Conservation (phyloP, 345 rosid species). For the Citrus cavaleriei region DNA sequence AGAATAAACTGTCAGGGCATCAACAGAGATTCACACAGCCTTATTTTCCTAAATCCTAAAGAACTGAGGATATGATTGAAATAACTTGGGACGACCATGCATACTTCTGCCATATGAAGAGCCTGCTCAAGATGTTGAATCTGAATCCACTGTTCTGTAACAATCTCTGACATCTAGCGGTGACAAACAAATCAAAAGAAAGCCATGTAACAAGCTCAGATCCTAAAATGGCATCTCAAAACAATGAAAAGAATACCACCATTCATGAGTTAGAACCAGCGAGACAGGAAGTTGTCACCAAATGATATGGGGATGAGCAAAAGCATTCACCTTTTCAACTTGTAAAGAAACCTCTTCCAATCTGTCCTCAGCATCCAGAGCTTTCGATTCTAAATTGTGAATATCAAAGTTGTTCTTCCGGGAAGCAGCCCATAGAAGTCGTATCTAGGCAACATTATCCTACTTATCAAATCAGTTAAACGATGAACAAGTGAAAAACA, state of each 20-base stretch:
- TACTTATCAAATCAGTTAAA: conserved; percentile 31
- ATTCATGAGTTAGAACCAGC: not conserved
- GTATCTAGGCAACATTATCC: conserved; percentile 49
- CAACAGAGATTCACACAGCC: not conserved
- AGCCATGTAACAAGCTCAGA: not conserved
- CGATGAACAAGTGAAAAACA: not conserved
- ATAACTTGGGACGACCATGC: conserved; percentile 4
- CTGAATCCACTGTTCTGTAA: conserved; percentile 69
- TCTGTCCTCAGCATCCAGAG: conserved; percentile 43
- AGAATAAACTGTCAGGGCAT: not conserved
- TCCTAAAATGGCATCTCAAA: not conserved
- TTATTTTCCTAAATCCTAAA: not conserved
- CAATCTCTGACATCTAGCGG: conserved; percentile 48
- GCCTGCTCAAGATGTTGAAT: conserved; percentile 74
- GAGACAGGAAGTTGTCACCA: not conserved
- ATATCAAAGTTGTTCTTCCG: conserved; percentile 76
- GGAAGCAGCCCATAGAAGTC: conserved; percentile 58
- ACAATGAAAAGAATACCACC: not conserved
- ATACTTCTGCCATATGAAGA: conserved; percentile 39
- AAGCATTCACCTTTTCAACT: conserved; percentile 48
- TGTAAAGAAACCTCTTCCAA: conserved; percentile 33
- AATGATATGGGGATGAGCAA: not conserved
- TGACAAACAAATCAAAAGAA: not conserved
- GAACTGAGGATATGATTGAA: not conserved
- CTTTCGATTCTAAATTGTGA: conserved; percentile 58